phyloP scores from a whole-genome alignment of 106 monocot species.

The Iris macrosiphon region DNA sequence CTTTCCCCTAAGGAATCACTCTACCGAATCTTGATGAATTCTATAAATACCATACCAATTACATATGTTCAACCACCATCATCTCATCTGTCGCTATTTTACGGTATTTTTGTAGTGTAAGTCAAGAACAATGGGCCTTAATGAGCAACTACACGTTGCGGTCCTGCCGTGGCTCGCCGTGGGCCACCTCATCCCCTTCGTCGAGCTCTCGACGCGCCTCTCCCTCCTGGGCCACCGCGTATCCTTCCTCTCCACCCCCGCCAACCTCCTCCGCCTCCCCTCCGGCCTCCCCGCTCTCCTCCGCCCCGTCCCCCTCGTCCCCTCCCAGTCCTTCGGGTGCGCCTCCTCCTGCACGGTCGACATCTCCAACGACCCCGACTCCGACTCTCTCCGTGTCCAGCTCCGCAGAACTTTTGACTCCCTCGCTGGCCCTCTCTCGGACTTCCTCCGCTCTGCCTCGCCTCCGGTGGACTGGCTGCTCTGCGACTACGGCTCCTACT shows the following conservation, averaged over 20 bases:
- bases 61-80: too few species aligned
- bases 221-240: slow-evolving; percentile 3
- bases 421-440: background rate
- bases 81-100: too few species aligned
- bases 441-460: slow-evolving; percentile 2
- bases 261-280: slow-evolving; percentile 5
- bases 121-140: too few species aligned
- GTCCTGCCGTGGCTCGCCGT: slow-evolving; percentile 24
- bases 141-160: slow-evolving; percentile 15
- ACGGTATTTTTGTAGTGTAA: too few species aligned
- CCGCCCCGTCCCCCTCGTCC: slow-evolving; percentile 2
- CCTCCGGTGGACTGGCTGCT: slow-evolving; percentile 8
- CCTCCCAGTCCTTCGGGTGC: background rate
- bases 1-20: too few species aligned
- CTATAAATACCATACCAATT: too few species aligned
- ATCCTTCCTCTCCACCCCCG: slow-evolving; percentile 4
- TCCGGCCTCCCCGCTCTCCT: background rate
- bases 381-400: background rate
- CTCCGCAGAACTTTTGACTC: background rate
- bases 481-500: background rate
- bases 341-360: background rate
- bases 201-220: slow-evolving; percentile 13
- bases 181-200: slow-evolving; percentile 22
- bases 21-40: too few species aligned
- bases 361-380: background rate